A percentile compares a stretch with the other conserved stretches of the same genome.
These are phyloP conservation scores for Pleurotus sapidus DNA, from an alignment of 768 basidiomycete species.

Conservation along the genomic window DNA sequence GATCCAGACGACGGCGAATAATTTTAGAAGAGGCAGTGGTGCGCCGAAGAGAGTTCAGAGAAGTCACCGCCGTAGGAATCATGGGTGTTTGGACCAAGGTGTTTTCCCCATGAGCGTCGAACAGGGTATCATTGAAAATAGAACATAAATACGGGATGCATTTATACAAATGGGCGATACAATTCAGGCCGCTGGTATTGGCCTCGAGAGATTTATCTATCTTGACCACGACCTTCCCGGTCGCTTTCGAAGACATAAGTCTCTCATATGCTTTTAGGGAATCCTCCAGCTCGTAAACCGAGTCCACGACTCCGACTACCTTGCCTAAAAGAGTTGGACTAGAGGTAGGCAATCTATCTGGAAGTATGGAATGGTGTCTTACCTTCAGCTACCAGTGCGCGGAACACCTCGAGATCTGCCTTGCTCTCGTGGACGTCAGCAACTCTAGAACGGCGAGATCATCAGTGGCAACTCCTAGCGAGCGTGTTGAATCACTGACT, in stretches of 20 bases:
- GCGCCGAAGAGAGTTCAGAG: no score
- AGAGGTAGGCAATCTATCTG: constrained; percentile 30
- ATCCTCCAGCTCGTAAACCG: constrained; percentile 54
- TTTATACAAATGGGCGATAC: no score
- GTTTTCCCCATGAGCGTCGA: no score
- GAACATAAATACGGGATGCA: no score
- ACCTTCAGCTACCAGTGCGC: constrained; percentile 42
- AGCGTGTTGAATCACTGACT: constrained; percentile 28
- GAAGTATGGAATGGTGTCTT: neutral
- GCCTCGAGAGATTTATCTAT: constrained; percentile 19
- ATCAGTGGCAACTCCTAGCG: neutral
- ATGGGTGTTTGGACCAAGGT: no score
- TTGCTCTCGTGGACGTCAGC: constrained; percentile 27
- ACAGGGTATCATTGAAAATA: no score
- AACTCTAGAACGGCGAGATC: constrained; percentile 22
- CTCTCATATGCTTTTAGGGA: constrained; percentile 60
- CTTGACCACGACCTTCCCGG: constrained; percentile 66
- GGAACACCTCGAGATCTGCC: constrained; percentile 33
- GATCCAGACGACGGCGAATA: no score
- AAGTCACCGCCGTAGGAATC: no score
- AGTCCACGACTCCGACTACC: constrained; percentile 56
- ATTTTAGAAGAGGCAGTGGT: no score
- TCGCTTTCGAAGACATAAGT: constrained; percentile 50
- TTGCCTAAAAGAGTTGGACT: neutral
- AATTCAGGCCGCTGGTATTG: no score